phyloP scores from a whole-genome alignment of 208 protist species.

The Crithidia thermophila region DNA sequence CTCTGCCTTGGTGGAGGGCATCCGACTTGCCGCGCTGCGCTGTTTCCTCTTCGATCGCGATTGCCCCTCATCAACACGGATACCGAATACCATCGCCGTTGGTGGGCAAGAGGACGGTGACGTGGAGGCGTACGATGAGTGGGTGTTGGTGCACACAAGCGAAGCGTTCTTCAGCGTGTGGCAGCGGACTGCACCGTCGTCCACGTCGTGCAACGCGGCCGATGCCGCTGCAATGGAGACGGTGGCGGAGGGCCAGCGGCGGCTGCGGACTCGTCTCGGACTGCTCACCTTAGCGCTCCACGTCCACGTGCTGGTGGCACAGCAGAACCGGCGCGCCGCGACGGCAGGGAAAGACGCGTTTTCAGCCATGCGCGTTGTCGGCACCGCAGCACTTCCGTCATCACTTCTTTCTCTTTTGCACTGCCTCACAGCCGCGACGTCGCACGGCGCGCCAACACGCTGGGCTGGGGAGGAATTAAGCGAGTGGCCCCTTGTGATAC shows the following conservation, averaged over 20 bases:
- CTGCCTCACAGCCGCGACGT: background rate
- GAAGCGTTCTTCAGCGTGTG: slow-evolving; percentile 55
- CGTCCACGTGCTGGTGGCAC: slow-evolving; percentile 17
- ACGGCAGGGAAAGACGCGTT: background rate
- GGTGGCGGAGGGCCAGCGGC: slow-evolving; percentile 15
- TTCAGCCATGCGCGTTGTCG: background rate
- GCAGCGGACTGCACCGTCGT: slow-evolving; percentile 18
- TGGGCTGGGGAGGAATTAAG: no score
- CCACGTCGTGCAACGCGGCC: background rate
- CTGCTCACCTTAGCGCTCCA: slow-evolving; percentile 22
- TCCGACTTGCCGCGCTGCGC: slow-evolving; percentile 66
- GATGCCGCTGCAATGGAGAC: slow-evolving; percentile 4
- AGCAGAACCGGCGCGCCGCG: background rate
- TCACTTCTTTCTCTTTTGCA: slow-evolving; percentile 21
- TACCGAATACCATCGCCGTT: no score
- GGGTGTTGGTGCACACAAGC: slow-evolving; percentile 26
- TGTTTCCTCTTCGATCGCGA: slow-evolving; percentile 41
- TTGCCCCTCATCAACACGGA: no score
- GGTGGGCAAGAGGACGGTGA: background rate
- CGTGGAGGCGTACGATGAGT: slow-evolving; percentile 12
- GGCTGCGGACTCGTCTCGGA: slow-evolving; percentile 24
- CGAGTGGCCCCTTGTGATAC: slow-evolving; percentile 26
- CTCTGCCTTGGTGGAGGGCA: slow-evolving; percentile 59
- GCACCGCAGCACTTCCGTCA: slow-evolving; percentile 5
- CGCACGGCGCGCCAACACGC: no score